Base-by-base conservation (phyloP, 805 yeast species). In the Sugiyamaella lignohabitans region DNA sequence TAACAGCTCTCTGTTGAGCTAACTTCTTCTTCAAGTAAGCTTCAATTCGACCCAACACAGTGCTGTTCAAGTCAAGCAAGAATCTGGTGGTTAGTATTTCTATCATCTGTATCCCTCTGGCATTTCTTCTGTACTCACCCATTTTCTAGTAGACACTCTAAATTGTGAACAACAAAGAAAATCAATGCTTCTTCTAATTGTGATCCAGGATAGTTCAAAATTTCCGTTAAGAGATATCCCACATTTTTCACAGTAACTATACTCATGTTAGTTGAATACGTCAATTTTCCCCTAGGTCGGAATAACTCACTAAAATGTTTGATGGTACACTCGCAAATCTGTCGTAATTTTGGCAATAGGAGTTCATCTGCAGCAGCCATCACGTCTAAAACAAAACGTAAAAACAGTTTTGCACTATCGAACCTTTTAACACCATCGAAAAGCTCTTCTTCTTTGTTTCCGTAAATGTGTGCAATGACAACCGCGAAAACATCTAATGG, bases 101-200 rank as follows among this genome's bases (percentile, higher is more conserved):
- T 14, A 27, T 14, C 32, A 27, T 27, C 32, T 27, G 14, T 14
- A 27, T 27, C 32, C n/a, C n/a, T n/a, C n/a, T 0, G 45, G 5
- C 11, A 6, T 6, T 14, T 17, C 18, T 8, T 14, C 6, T 19
- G 21, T 35, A 47, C 34, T 38, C 30, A 40, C 48, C 56, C 63
- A 19, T 79, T 81, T 45, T 78, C 74, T 29, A 87, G 65, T 14
- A 85, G 56, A 2, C 78, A 58, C 24, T 80, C 87, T 46, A 84
- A 64, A 59, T 87, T 86, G 52, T 76, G 72, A 53, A 75, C 79
- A 10, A 86, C 69, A 54, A 75, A 84, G 81, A 87, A 80, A 21
- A 81, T 66, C 58, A 95, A 78, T 45, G 77, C 74, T 42, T 72
- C 70, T 50, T 78, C 70, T 32, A 88, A 61, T 53, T 80, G 76